These are phyloP conservation scores for Pseudozyma flocculosa DNA, from an alignment of 1,284 basidiomycete genomes.

Conservation along the genomic window DNA sequence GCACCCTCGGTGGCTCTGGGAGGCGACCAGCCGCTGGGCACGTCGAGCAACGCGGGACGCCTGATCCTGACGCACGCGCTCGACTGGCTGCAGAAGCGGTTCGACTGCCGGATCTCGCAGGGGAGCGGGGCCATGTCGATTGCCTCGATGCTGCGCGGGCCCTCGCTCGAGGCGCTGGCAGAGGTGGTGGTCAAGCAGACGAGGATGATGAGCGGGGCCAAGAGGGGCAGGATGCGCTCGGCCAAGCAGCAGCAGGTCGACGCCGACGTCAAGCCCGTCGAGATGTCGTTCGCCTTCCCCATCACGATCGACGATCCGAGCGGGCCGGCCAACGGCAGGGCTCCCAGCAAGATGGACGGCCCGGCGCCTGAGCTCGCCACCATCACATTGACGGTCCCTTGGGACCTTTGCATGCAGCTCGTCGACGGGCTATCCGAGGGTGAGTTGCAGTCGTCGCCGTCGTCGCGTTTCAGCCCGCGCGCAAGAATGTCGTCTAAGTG, in stretches of 20 bases:
- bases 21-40: conserved; percentile 7
- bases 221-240: conserved; percentile 8
- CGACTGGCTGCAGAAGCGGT: conserved; percentile 37
- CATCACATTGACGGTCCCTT: conserved; percentile 31
- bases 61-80: conserved; percentile 24
- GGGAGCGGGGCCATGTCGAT: conserved; percentile 18
- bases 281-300: conserved; percentile 26
- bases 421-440: conserved; percentile 12
- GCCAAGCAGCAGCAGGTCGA: conserved; percentile 10
- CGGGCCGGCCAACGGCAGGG: too few species aligned
- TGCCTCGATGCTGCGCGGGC: conserved; percentile 13
- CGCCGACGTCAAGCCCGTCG: conserved; percentile 20
- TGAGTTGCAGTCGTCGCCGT: conserved; percentile 3
- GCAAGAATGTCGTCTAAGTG: too few species aligned
- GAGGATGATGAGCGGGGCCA: conserved; percentile 9
- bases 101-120: conserved; percentile 30
- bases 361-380: conserved; percentile 25
- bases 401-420: conserved; percentile 32
- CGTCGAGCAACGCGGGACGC: conserved; percentile 17
- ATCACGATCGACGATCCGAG: conserved; percentile 2
- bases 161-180: conserved; percentile 18
- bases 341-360: conserved; percentile 2
- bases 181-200: conserved; percentile 30
- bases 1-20: conserved; percentile 13
- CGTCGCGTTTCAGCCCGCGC: too few species aligned